Evolutionary conservation across 2,329 filamentous ascomycete genomes (phyloP).

Genomic region (Pseudogymnoascus sp.): DNA sequence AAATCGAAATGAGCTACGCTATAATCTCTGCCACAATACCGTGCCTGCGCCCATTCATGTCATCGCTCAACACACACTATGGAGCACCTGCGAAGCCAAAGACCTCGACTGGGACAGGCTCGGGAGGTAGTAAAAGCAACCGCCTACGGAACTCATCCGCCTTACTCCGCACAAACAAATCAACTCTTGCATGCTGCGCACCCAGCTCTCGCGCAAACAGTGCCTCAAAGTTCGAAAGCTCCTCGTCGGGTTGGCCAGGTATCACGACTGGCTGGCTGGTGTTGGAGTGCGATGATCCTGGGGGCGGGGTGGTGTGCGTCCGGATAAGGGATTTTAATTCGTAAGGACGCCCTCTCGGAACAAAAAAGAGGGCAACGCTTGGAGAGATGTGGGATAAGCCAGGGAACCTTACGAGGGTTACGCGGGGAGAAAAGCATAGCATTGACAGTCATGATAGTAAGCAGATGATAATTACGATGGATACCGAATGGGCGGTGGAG

Average conservation of each 20-base stretch:
- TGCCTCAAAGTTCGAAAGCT: conserved; percentile 59
- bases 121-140: background rate
- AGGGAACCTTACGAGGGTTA: background rate
- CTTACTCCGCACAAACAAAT: conserved; percentile 73
- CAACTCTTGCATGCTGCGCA: conserved; percentile 68
- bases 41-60: conserved; percentile 38
- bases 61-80: conserved; percentile 30
- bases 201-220: conserved; percentile 65
- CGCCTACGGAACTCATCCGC: conserved; percentile 68
- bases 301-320: conserved; percentile 63
- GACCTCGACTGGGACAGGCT: background rate
- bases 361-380: background rate
- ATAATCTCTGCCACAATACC: conserved; percentile 37
- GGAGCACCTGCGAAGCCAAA: conserved; percentile 19
- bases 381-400: background rate
- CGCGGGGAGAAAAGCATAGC: conserved; percentile 10
- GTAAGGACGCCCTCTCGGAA: conserved; percentile 32
- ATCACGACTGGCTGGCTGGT: conserved; percentile 57
- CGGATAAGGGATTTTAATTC: conserved; percentile 81
- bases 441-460: conserved; percentile 16
- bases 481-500: conserved; percentile 20
- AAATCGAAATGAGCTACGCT: conserved; percentile 36
- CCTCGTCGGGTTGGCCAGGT: conserved; percentile 58
- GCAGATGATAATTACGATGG: conserved; percentile 18
- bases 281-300: conserved; percentile 39